Percentiles rank a stretch among this genome's conserved stretches.
Conservation (phyloP, 768 basidiomycete genomes). For the Phanerodontia chrysosporium region DNA sequence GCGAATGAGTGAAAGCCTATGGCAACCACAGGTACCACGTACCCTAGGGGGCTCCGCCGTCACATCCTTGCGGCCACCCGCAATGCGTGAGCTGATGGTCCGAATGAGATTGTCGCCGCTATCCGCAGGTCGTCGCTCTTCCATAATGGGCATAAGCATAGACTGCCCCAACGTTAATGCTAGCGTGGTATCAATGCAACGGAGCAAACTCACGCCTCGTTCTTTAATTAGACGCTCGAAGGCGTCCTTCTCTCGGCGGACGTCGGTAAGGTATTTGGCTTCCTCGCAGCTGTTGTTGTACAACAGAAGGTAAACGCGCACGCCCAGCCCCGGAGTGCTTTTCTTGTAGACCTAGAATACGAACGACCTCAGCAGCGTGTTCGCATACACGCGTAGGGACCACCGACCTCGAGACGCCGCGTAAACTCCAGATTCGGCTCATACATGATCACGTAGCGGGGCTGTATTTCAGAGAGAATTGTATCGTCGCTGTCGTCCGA, state of each 20-base stretch:
- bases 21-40: conserved; percentile 5
- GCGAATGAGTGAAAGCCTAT: not conserved
- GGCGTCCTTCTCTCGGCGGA: conserved; percentile 88
- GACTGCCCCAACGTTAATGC: conserved; percentile 40
- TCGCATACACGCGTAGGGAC: not conserved
- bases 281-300: conserved; percentile 93
- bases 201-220: conserved; percentile 60
- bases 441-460: conserved; percentile 92
- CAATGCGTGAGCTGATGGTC: conserved; percentile 80
- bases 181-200: not conserved
- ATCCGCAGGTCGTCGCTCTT: conserved; percentile 46
- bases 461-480: conserved; percentile 79
- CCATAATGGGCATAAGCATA: conserved; percentile 84
- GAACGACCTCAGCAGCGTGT: not conserved
- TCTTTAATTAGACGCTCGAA: conserved; percentile 93
- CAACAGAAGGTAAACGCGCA: conserved; percentile 94
- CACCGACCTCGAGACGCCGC: conserved; percentile 78
- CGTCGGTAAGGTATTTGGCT: conserved; percentile 86
- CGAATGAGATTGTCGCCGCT: conserved; percentile 61
- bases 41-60: conserved; percentile 65
- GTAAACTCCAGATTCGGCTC: conserved; percentile 94
- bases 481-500: conserved; percentile 92
- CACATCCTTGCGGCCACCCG: conserved; percentile 75
- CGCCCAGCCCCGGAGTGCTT: conserved; percentile 73
- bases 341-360: conserved; percentile 76